Percentiles rank a stretch among this genome's conserved stretches.
phyloP scores from a whole-genome alignment of 257 asterid genomes.

The Ehretia macrophylla region DNA sequence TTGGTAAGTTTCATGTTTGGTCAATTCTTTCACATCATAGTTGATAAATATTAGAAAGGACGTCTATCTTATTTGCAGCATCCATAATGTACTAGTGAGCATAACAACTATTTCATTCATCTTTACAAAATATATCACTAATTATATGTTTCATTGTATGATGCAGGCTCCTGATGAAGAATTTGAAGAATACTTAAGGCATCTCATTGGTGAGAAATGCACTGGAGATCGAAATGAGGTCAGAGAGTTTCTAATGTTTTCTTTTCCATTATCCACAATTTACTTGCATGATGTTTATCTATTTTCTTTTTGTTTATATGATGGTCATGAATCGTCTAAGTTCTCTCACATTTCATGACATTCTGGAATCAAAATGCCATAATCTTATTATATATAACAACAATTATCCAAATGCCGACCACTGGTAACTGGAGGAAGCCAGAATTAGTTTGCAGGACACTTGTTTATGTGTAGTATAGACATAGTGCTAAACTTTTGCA shows the following conservation, averaged over 20 bases:
- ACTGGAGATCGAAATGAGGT: slow-evolving; percentile 92
- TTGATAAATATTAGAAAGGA: not conserved
- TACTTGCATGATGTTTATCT: not conserved
- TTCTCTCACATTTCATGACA: too few species aligned
- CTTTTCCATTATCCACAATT: not conserved
- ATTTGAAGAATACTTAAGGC: slow-evolving; percentile 88
- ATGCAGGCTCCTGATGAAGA: slow-evolving; percentile 95
- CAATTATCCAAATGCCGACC: too few species aligned
- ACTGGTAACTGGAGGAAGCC: too few species aligned
- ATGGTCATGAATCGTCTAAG: too few species aligned
- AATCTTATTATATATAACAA: too few species aligned
- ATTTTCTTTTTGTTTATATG: not conserved
- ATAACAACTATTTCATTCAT: not conserved
- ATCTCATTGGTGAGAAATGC: slow-evolving; percentile 73
- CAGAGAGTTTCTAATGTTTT: slow-evolving; percentile 1
- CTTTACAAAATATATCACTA: not conserved
- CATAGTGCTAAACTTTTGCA: too few species aligned
- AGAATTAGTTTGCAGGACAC: too few species aligned
- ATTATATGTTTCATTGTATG: not conserved
- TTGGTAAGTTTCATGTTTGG: slow-evolving; percentile 32
- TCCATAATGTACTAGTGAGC: not conserved
- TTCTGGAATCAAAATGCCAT: too few species aligned
- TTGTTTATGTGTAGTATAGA: too few species aligned
- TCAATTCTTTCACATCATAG: not conserved
- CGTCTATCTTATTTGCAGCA: not conserved